A percentile compares a stretch with the other conserved stretches of the same genome.
These are phyloP conservation scores for Cichorium intybus DNA, from an alignment of 140 eudicot genomes.

Conservation along the genomic window DNA sequence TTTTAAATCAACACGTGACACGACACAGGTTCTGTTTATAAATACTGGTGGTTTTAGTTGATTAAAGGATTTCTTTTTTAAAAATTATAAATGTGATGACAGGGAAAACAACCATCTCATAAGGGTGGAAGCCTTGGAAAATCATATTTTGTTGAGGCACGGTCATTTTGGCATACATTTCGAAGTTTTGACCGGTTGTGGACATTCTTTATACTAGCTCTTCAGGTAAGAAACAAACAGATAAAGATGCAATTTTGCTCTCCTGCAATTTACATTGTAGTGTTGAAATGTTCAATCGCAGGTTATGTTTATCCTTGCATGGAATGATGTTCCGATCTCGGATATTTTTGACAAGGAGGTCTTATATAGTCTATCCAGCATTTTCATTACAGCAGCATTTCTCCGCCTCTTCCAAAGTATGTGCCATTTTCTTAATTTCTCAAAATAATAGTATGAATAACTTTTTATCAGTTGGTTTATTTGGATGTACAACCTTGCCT, in stretches of 20 bases:
- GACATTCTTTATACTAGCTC: conserved; percentile 77
- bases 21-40: conserved; percentile 36
- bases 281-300: conserved; percentile 38
- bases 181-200: conserved; percentile 97
- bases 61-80: conserved; percentile 10
- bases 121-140: conserved; percentile 63
- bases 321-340: conserved; percentile 56
- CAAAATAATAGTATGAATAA: background rate
- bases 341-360: conserved; percentile 53
- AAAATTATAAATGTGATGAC: conserved; percentile 28
- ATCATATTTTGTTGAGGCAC: conserved; percentile 77
- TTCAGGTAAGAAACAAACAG: conserved; percentile 57
- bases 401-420: conserved; percentile 93
- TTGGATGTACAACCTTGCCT: background rate
- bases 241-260: background rate
- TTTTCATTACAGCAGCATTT: conserved; percentile 88
- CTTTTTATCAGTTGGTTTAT: background rate
- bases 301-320: conserved; percentile 85
- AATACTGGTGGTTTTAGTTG: conserved; percentile 8
- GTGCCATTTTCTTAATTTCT: conserved; percentile 12
- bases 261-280: conserved; percentile 12
- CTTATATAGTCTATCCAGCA: conserved; percentile 70
- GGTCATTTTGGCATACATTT: conserved; percentile 85
- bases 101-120: conserved; percentile 57
- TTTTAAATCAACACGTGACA: conserved; percentile 65